Evolutionary conservation across 73 alveolate species (phyloP).

Genomic region (Paramecium caudatum): DNA sequence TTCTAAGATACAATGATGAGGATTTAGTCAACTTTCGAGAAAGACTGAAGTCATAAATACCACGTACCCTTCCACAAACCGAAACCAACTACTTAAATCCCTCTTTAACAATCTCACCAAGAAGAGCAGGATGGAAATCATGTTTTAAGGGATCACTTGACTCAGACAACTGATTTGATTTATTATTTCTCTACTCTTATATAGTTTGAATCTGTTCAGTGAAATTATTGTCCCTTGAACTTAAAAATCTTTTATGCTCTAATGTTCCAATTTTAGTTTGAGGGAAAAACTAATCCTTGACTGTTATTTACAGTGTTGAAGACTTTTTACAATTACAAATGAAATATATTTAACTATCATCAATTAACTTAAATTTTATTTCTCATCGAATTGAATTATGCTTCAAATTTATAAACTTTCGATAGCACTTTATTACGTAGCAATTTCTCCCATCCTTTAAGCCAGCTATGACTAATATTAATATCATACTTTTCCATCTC

Average conservation of each 20-base stretch:
- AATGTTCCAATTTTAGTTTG: too few relatives aligned
- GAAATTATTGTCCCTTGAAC: too few relatives aligned
- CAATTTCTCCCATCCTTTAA: neutral
- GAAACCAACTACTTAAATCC: neutral
- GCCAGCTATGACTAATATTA: neutral
- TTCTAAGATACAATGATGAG: neutral
- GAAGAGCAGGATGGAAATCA: neutral
- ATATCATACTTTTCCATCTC: neutral
- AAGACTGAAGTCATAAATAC: conserved; percentile 7
- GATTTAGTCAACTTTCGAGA: neutral
- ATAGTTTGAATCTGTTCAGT: too few relatives aligned
- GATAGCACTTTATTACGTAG: neutral
- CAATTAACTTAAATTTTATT: neutral
- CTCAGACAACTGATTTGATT: too few relatives aligned
- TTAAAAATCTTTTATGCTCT: too few relatives aligned
- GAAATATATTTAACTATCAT: conserved; percentile 20
- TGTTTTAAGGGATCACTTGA: neutral
- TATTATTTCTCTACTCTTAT: too few relatives aligned
- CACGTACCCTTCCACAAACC: neutral
- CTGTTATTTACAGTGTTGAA: too few relatives aligned
- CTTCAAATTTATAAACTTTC: neutral
- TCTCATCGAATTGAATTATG: neutral
- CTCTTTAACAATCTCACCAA: neutral
- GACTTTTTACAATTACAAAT: too few relatives aligned
- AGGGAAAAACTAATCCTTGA: too few relatives aligned